phyloP scores from a whole-genome alignment of 257 asterid species.

The Nicotiana sylvestris region DNA sequence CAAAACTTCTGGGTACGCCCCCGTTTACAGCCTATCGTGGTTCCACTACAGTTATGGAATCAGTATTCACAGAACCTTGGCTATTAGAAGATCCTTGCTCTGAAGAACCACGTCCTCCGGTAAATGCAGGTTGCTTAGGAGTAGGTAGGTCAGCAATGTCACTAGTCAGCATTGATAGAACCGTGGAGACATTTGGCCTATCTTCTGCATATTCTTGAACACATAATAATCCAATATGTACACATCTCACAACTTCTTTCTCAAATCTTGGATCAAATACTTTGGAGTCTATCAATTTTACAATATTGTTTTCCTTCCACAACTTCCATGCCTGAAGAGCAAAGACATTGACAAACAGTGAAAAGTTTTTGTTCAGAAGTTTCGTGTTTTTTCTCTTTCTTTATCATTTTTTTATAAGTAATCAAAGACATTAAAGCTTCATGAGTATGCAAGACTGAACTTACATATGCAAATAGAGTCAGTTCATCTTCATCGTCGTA shows the following conservation, averaged over 20 bases:
- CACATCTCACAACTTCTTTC: conserved; percentile 40
- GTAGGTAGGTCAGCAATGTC: conserved; percentile 38
- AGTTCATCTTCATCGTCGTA: conserved; percentile 23
- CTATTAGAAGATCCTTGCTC: conserved; percentile 20
- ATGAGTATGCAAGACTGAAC: conserved; percentile 5
- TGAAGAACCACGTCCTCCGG: conserved; percentile 7
- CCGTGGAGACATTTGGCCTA: conserved; percentile 42
- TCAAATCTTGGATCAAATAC: conserved; percentile 18
- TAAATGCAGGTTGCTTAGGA: conserved; percentile 38
- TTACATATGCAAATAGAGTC: conserved; percentile 56
- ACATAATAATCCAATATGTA: conserved; percentile 54
- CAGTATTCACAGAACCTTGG: conserved; percentile 32
- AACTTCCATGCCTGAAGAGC: conserved; percentile 45
- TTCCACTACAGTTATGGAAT: conserved; percentile 29
- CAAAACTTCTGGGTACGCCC: too few species aligned
- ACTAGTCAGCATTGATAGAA: conserved; percentile 50
- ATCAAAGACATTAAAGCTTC: neutral
- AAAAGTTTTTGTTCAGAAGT: neutral
- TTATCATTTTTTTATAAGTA: neutral
- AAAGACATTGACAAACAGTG: neutral
- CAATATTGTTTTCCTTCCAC: conserved; percentile 37
- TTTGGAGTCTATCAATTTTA: conserved; percentile 29
- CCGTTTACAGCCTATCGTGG: conserved; percentile 27
- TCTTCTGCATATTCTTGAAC: conserved; percentile 54
- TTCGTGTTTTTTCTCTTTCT: neutral